phyloP scores from a whole-genome alignment of 306 rosid genomes.

The Gastrolobium bilobum region DNA sequence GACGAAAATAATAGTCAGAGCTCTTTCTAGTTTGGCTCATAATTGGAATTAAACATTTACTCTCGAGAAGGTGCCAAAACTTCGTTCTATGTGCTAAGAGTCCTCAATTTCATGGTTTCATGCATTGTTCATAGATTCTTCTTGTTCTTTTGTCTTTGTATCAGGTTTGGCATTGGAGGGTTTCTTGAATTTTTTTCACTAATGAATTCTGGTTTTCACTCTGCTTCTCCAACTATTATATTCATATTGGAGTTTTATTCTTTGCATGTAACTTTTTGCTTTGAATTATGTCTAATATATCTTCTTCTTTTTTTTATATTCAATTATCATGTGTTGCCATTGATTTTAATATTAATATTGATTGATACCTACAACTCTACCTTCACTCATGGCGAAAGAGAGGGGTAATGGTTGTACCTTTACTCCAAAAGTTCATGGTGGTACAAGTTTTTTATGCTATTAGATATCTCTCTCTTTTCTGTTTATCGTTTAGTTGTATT shows the following conservation, averaged over 20 bases:
- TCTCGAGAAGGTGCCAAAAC: not conserved
- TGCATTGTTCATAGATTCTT: not conserved
- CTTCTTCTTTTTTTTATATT: not conserved
- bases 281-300: not conserved
- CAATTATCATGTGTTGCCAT: not conserved
- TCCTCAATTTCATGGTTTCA: not conserved
- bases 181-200: not conserved
- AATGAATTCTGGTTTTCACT: not conserved
- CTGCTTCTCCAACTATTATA: not conserved
- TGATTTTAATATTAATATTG: not conserved
- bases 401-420: conserved; percentile 18
- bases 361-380: not conserved
- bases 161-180: not conserved
- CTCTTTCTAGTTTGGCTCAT: not conserved
- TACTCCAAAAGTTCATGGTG: not conserved
- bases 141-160: not conserved
- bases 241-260: not conserved
- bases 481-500: conserved; percentile 18
- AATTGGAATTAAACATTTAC: not conserved
- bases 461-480: not conserved
- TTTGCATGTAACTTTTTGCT: not conserved
- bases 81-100: not conserved
- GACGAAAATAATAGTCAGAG: not conserved
- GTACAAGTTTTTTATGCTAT: not conserved
- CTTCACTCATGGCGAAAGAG: not conserved